These are phyloP conservation scores for Calcarisporium arbuscula DNA, from an alignment of 2,329 filamentous ascomycete genomes.

Conservation along the genomic window DNA sequence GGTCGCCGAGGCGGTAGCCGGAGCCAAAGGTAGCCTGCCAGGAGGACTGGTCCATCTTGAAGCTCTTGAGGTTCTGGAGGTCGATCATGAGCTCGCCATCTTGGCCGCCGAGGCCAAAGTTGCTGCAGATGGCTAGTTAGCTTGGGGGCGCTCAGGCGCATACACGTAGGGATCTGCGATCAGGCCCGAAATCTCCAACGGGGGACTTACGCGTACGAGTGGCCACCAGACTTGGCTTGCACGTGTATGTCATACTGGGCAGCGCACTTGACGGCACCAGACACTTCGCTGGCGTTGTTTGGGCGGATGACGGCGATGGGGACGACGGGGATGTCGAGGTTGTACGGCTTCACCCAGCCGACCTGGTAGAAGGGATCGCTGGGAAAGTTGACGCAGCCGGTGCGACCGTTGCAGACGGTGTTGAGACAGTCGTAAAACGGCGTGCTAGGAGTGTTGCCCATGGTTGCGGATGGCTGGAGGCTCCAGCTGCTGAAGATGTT, in stretches of 20 bases:
- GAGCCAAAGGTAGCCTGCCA: constrained; percentile 50
- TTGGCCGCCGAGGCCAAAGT: constrained; percentile 40
- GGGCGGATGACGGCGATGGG: constrained; percentile 54
- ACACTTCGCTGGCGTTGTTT: constrained; percentile 44
- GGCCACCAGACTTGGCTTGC: constrained; percentile 57
- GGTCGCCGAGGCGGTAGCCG: constrained; percentile 44
- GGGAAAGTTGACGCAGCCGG: constrained; percentile 41
- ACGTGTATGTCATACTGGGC: constrained; percentile 42
- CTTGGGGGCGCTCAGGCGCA: background rate
- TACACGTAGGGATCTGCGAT: too few species aligned
- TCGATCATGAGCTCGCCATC: constrained; percentile 49
- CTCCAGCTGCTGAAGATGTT: too few species aligned
- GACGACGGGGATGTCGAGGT: constrained; percentile 41
- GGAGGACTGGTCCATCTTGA: constrained; percentile 44
- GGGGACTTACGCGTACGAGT: constrained; percentile 52
- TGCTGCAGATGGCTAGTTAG: constrained; percentile 16
- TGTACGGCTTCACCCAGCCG: constrained; percentile 47
- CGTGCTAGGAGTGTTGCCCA: constrained; percentile 37
- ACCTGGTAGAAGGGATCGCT: constrained; percentile 36
- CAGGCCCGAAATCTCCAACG: background rate
- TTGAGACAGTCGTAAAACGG: constrained; percentile 39
- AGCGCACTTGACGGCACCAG: constrained; percentile 53
- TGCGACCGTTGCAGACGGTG: constrained; percentile 37
- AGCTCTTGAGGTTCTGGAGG: constrained; percentile 44
- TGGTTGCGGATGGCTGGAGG: too few species aligned